Conservation (phyloP, 2,329 filamentous ascomycete genomes). For the Cladophialophora bantiana region DNA sequence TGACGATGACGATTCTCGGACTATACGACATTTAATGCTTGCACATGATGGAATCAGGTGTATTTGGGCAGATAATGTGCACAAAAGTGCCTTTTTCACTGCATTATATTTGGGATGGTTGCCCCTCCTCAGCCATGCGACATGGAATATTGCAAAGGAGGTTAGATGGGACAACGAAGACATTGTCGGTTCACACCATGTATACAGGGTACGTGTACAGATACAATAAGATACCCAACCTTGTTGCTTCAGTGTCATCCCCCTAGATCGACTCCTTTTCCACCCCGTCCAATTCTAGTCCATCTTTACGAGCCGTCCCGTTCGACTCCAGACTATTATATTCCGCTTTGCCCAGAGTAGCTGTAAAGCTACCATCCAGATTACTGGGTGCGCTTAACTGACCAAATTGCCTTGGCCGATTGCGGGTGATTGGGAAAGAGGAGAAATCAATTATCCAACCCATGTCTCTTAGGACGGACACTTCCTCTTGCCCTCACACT, state of each 20-base stretch:
- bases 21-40: constrained; percentile 6
- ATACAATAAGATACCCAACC: constrained; percentile 12
- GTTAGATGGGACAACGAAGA: constrained; percentile 2
- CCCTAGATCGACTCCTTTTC: background rate
- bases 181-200: constrained; percentile 7
- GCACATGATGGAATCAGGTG: background rate
- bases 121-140: background rate
- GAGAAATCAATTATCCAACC: no score
- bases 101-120: background rate
- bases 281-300: background rate
- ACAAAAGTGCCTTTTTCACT: background rate
- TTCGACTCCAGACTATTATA: no score
- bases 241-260: background rate
- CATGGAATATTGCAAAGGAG: background rate
- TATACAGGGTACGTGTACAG: background rate
- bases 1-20: background rate
- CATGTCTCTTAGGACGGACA: no score
- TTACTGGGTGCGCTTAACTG: no score
- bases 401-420: no score
- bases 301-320: no score
- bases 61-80: background rate
- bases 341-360: no score
- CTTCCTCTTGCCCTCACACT: no score
- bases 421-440: no score
- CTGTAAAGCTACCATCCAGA: no score